Conservation (phyloP, 2,329 filamentous ascomycete genomes). For the Capronia americana region DNA sequence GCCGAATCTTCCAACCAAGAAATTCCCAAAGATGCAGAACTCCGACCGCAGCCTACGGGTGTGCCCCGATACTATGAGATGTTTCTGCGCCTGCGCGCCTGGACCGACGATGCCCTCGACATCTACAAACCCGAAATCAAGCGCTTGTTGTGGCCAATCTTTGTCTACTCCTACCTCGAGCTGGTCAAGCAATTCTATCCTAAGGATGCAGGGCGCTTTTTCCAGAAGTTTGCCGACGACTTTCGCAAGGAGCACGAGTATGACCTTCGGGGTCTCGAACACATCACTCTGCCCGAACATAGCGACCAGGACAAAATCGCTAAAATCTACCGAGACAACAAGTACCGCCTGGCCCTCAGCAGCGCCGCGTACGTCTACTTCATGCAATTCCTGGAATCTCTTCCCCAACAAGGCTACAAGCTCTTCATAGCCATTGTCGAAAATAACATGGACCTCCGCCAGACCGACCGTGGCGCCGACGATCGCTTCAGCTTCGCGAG, state of each 20-base stretch:
- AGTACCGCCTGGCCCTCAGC: constrained; percentile 89
- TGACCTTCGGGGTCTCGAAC: constrained; percentile 76
- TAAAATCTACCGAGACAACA: constrained; percentile 81
- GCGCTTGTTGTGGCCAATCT: constrained; percentile 89
- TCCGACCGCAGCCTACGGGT: constrained; percentile 45
- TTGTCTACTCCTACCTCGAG: constrained; percentile 89
- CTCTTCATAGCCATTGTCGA: constrained; percentile 77
- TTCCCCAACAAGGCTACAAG: constrained; percentile 78
- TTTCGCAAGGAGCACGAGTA: constrained; percentile 82
- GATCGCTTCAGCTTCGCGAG: constrained; percentile 66
- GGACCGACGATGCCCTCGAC: constrained; percentile 90
- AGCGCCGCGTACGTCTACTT: constrained; percentile 81
- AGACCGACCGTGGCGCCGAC: constrained; percentile 63
- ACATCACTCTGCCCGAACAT: constrained; percentile 78
- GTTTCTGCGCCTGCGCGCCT: constrained; percentile 75
- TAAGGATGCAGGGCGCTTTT: constrained; percentile 46
- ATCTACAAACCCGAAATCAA: constrained; percentile 94
- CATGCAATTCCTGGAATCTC: constrained; percentile 87
- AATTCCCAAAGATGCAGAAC: constrained; percentile 61
- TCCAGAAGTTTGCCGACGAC: constrained; percentile 71
- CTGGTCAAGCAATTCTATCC: constrained; percentile 75
- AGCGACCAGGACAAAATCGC: constrained; percentile 73
- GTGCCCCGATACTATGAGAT: constrained; percentile 79
- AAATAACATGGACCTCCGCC: constrained; percentile 64
- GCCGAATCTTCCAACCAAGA: constrained; percentile 87